phyloP scores from a whole-genome alignment of 805 yeast genomes.

The Metschnikowia corniflorae region DNA sequence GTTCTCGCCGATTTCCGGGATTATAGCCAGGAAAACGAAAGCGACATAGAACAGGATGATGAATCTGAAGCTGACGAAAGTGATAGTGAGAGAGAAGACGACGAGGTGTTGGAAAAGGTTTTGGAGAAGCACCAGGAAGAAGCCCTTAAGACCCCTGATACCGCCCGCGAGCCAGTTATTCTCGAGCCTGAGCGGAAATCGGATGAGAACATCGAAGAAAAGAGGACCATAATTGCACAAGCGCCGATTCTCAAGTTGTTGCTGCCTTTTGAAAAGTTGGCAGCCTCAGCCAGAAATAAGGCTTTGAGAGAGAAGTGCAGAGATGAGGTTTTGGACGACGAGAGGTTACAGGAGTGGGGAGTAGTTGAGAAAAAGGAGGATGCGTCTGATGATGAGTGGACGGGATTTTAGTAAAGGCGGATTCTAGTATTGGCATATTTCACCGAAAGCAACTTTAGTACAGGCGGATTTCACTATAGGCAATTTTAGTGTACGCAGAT shows the following conservation, averaged over 20 bases:
- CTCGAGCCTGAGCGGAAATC: constrained; percentile 20
- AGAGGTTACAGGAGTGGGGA: constrained; percentile 65
- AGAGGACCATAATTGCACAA: constrained; percentile 31
- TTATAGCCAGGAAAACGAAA: constrained; percentile 38
- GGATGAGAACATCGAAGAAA: constrained; percentile 20
- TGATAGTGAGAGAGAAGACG: constrained; percentile 7
- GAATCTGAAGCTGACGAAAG: constrained; percentile 27
- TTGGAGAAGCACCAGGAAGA: not conserved
- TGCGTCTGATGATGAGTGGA: constrained; percentile 24
- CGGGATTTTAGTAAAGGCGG: constrained; percentile 19
- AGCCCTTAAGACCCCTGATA: constrained; percentile 1
- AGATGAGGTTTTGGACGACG: constrained; percentile 64
- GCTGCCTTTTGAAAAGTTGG: constrained; percentile 56
- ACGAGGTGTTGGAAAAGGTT: not conserved
- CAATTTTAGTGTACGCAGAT: no score
- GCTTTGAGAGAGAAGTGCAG: constrained; percentile 61
- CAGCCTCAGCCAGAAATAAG: constrained; percentile 49
- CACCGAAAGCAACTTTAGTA: no score
- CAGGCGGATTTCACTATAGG: no score
- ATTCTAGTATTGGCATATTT: no score
- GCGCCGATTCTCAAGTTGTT: constrained; percentile 57
- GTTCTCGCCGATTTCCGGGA: constrained; percentile 48
- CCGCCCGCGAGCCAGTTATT: constrained; percentile 27
- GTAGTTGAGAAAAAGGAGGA: constrained; percentile 31
- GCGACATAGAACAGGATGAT: constrained; percentile 28